Base-by-base conservation (phyloP, 768 basidiomycete genomes). In the Wakefieldia striispora region DNA sequence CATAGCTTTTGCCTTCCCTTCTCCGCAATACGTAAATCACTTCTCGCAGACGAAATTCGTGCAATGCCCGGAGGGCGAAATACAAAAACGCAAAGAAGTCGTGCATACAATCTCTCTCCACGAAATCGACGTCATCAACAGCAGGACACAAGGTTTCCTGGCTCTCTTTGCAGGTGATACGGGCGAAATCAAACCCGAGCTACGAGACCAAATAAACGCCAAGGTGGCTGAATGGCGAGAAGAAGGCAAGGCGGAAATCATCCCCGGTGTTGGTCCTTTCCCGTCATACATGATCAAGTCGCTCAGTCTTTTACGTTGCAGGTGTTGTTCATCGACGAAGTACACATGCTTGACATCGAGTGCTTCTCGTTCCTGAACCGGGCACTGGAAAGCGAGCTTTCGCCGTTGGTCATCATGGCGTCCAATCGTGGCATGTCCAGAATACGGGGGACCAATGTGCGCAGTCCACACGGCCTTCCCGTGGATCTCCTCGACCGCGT, bases 291-390 rank as follows among this genome's bases (percentile, higher is more conserved):
- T 29, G 3, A 17, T 48, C 11, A 17, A 41, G 11, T 12, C 34
- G 27, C 27, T 46, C n/a, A 48, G 16, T 0, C 3, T 3, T 21
- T 21, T 9, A 16, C 7, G 35, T 12, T 20, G 7, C 59, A 95
- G 91, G 91, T 97, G n/a, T 76, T 97, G 12, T 97, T 97, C 75
- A 97, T 97, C 59, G 95, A 98, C 70, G 95, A 97, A 72, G 95
- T 97, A 12, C 95, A 98, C 76, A 99, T 99, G 95, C 84, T 99
- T 57, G 95, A 99, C 68, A 97, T 99, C 54, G 95, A 98, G 67
- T 97, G 95, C 65, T 98, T 98, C 76, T 97, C 95, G 7, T 99
- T 95, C 79, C 76, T 99, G 51, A 99, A 99, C 67, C 84, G 95
- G 29, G 95, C 95, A 2, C 76, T 99, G 41, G 95, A 99, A 66